phyloP scores from a whole-genome alignment of 495 filamentous ascomycete genomes.

The Chaetomium cochliodes region DNA sequence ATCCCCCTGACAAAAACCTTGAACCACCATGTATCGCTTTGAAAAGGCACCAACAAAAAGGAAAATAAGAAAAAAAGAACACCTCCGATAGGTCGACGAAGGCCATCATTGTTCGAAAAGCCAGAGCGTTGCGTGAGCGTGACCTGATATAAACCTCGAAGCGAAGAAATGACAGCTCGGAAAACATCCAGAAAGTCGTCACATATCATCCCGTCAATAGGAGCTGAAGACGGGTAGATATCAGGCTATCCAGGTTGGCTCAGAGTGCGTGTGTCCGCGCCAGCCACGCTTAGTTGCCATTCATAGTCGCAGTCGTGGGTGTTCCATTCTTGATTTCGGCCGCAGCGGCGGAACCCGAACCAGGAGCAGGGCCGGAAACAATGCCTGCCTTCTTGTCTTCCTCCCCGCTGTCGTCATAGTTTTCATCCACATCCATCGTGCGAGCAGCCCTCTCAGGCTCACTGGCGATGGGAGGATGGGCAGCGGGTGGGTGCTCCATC shows the following conservation, averaged over 20 bases:
- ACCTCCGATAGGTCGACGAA: neutral
- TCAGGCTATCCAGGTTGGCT: neutral
- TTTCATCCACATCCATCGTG: constrained; percentile 96
- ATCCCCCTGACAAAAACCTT: neutral
- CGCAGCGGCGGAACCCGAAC: constrained; percentile 31
- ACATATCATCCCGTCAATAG: no score
- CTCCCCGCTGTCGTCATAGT: constrained; percentile 89
- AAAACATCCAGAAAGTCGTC: neutral
- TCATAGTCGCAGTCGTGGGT: constrained; percentile 44
- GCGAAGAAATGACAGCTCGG: neutral
- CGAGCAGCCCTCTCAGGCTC: constrained; percentile 80
- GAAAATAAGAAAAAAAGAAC: constrained; percentile 6
- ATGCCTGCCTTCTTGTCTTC: constrained; percentile 66
- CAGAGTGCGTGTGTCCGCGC: neutral
- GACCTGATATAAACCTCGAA: neutral
- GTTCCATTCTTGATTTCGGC: constrained; percentile 50
- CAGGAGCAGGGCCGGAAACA: constrained; percentile 34
- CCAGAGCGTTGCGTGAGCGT: constrained; percentile 26
- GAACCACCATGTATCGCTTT: neutral
- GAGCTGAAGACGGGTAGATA: neutral
- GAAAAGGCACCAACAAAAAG: neutral
- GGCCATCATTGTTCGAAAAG: neutral
- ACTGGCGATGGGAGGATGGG: constrained; percentile 47
- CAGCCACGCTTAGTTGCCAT: constrained; percentile 34
- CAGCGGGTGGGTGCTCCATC: constrained; percentile 49